Evolutionary conservation across 164 flowering plant species (phyloP), one percentile per base, ranked within the genome.

Genomic region (Umbellularia californica): DNA sequence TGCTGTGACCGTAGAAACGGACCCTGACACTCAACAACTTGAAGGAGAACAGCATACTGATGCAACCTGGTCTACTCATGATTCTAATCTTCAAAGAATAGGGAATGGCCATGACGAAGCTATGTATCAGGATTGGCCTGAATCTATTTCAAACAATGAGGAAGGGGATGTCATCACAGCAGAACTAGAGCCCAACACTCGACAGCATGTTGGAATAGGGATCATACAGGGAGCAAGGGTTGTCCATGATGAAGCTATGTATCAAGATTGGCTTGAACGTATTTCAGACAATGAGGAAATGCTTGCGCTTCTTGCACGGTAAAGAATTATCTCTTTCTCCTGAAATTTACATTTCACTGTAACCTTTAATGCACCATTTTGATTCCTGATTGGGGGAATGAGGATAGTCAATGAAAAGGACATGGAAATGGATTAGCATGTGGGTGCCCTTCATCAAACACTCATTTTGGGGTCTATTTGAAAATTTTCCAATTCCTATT

Each of bases 231-330:
- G 68, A 67, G 79, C 88, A 63, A 88, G 93, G 92, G 91, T 88
- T 78, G 83, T 75, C 65, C 84, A 72, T 13, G 78, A 91, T 73
- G 85, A 85, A 79, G 85, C 72, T 51, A 83, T 91, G 84, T 92
- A 87, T 69, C 74, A 74, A n/a, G 89, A 93, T 76, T 82, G 87
- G 84, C 87, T 88, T 41, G 83, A 77, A 30, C 82, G 79, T 66
- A 77, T 74, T 72, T 83, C 87, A 11, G 81, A 80, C 13, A 86
- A 92, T 75, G 81, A 75, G 67, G 99, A 95, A 19, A 89, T 93
- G 60, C 83, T 86, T 12, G 77, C 81, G 58, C 95, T 95, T 70
- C 85, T 89, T 77, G 85, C 87, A 79, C 90, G 96, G 97, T 93
- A 81, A 28, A 1, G 13, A 10, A 6, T 19, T 69, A 25, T 27